phyloP scores from a whole-genome alignment of 1,139 yeast species.

The Yamadazyma dendronema region DNA sequence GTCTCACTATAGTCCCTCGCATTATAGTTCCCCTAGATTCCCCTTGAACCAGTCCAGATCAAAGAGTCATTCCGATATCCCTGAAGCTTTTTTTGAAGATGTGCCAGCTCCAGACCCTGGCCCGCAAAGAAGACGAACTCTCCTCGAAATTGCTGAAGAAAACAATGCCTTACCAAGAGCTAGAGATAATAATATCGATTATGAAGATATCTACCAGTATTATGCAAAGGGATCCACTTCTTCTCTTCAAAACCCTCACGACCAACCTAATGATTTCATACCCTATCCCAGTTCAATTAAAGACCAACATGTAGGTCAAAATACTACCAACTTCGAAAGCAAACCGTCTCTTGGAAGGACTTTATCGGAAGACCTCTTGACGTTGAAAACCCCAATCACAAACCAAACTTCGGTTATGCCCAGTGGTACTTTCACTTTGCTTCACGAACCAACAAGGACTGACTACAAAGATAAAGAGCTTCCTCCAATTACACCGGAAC shows the following conservation, averaged over 20 bases:
- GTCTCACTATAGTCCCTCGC: not conserved
- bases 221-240: constrained; percentile 17
- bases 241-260: constrained; percentile 8
- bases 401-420: constrained; percentile 15
- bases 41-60: not conserved
- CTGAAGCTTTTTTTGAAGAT: constrained; percentile 11
- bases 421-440: constrained; percentile 7
- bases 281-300: constrained; percentile 16
- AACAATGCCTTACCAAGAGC: constrained; percentile 10
- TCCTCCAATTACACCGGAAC: constrained; percentile 21
- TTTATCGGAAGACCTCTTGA: constrained; percentile 10
- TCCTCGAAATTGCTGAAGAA: constrained; percentile 18
- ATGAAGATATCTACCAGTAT: constrained; percentile 20
- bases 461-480: constrained; percentile 18
- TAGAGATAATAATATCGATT: constrained; percentile 12
- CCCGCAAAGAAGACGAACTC: constrained; percentile 11
- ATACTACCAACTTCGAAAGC: constrained; percentile 7
- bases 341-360: constrained; percentile 13
- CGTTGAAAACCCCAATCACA: constrained; percentile 13
- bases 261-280: constrained; percentile 7
- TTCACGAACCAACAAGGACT: constrained; percentile 1
- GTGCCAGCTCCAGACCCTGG: constrained; percentile 12
- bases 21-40: not conserved
- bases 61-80: constrained; percentile 6
- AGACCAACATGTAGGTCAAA: constrained; percentile 5